Conservation (phyloP, 768 basidiomycete species). For the Rhodotorula diobovata region DNA sequence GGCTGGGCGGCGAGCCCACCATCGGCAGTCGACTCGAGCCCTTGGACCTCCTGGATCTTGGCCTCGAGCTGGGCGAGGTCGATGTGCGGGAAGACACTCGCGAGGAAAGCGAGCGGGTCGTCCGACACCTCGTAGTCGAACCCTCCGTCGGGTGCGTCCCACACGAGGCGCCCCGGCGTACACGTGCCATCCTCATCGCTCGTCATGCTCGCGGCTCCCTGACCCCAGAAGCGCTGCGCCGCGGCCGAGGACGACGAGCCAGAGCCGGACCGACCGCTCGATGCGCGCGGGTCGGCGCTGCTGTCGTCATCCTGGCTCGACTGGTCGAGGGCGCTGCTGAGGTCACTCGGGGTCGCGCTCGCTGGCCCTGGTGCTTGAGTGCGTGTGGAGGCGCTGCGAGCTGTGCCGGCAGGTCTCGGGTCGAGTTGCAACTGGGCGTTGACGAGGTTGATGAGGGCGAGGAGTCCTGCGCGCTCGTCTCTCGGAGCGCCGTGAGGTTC, state of each 20-base stretch:
- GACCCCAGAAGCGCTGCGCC: background rate
- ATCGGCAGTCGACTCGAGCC: background rate
- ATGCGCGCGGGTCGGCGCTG: background rate
- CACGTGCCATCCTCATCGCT: background rate
- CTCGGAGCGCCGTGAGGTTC: background rate
- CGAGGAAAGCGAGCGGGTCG: slow-evolving; percentile 38
- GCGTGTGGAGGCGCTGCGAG: no score
- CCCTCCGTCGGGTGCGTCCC: slow-evolving; percentile 5
- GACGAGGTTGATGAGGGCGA: background rate
- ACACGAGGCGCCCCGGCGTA: background rate
- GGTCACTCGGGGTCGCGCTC: slow-evolving; percentile 20
- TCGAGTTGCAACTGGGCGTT: background rate
- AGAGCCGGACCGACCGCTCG: background rate
- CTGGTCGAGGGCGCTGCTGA: slow-evolving; percentile 22
- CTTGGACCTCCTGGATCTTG: slow-evolving; percentile 6
- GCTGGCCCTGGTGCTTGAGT: background rate
- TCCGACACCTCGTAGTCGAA: slow-evolving; percentile 11
- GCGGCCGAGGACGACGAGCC: background rate
- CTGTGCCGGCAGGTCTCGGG: no score
- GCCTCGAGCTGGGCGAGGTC: slow-evolving; percentile 13
- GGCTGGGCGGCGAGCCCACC: background rate
- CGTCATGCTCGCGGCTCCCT: background rate
- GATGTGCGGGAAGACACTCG: slow-evolving; percentile 33
- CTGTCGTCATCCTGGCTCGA: slow-evolving; percentile 12
- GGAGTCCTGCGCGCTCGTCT: background rate